These are phyloP conservation scores for Fusarium transvaalense DNA, from an alignment of 2,329 filamentous ascomycete species.

Conservation along the genomic window DNA sequence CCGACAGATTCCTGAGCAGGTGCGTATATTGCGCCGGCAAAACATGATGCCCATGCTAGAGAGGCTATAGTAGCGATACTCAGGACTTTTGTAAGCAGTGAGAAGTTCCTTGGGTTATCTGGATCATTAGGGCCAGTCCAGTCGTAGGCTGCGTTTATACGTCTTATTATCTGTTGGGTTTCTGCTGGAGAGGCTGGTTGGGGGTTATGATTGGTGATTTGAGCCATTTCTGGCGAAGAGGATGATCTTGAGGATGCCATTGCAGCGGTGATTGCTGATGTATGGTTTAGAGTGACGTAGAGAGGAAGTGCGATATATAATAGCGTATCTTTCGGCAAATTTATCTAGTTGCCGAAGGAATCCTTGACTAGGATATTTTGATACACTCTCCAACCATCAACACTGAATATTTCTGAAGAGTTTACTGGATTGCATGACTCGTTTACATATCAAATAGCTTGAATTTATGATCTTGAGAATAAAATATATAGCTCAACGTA, in stretches of 20 bases:
- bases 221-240: conserved; percentile 2
- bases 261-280: neutral
- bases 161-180: conserved; percentile 16
- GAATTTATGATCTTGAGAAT: neutral
- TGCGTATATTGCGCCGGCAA: conserved; percentile 28
- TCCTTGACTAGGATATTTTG: neutral
- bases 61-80: conserved; percentile 26
- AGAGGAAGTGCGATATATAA: neutral
- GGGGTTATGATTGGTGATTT: neutral
- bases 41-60: conserved; percentile 12
- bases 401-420: neutral
- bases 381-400: neutral
- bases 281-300: neutral
- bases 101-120: conserved; percentile 35
- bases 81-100: neutral
- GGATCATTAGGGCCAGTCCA: conserved; percentile 26
- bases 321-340: neutral
- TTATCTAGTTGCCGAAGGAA: conserved; percentile 1
- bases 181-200: neutral
- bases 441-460: neutral
- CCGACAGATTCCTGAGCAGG: conserved; percentile 17
- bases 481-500: neutral
- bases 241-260: neutral
- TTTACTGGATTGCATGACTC: too few species aligned
- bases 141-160: conserved; percentile 36